Evolutionary conservation across 2,329 filamentous ascomycete genomes (phyloP), one percentile per base, ranked within the genome.

Genomic region (Helotiales sp.): DNA sequence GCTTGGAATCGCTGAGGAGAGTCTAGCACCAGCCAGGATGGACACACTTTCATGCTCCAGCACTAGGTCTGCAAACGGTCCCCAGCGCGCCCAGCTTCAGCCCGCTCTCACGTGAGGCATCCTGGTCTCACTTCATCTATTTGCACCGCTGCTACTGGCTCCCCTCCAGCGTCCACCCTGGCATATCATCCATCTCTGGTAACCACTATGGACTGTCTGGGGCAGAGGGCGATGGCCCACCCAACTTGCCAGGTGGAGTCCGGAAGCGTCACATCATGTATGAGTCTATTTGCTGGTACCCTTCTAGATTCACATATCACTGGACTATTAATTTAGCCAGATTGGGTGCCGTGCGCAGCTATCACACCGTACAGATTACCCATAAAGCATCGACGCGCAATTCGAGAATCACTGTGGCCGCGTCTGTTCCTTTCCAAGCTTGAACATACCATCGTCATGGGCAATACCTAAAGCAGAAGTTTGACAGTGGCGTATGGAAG

Each of bases 331-430:
- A 49, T 66, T 67, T 66, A 67, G 63, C 65, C 65, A 67, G 60
- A 64, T 66, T 66, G 61, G n/a, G 52, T 53, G 55, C 62, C 63
- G 62, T 64, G 65, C 63, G 58, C 57, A 60, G n/a, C 65, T 57
- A 63, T 63, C 63, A 62, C 61, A 62, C 57, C 59, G 57, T 55
- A 55, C 52, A 53, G 51, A 61, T 59, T 63, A 58, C 55, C 59
- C 59, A 52, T 63, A 63, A 63, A 58, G 54, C 54, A 56, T 46
- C 58, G 52, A 48, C 51, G 52, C 55, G 48, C 59, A 58, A 42
- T 54, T 55, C n/a, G n/a, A n/a, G n/a, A n/a, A n/a, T n/a, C 50
- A 55, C 51, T 36, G 55, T 19, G 49, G 34, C 34, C 50, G 52
- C 42, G 48, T 57, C 54, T 25, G 24, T 29, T 52, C 58, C 51